Evolutionary conservation across 768 basidiomycete genomes (phyloP), one percentile per base, ranked within the genome.

Genomic region (Psilocybe tampanensis): DNA sequence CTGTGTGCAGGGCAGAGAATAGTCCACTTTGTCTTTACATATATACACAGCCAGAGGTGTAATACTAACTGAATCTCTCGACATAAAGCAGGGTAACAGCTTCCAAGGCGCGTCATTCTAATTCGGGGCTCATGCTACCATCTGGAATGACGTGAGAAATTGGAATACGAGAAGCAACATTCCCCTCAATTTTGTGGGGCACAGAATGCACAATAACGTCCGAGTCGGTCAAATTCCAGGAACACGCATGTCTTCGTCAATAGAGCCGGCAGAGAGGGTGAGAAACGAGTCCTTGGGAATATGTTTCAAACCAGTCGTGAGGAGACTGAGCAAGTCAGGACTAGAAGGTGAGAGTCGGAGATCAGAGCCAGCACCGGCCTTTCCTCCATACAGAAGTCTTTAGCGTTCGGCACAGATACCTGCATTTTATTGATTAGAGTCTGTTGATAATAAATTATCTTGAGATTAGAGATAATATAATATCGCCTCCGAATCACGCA

Each of bases 201-300:
- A 39, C 36, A 39, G 12, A 39, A 13, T 39, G n/a, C 12, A 39
- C 7, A 13, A 39, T 29, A 29, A 29, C 29, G 9, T 29, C 29
- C 29, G 29, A 29, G 29, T 39, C 36, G 36, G 36, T 39, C 36
- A 39, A 39, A 39, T 3, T 39, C 18, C 26, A 49, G 47, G 47
- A 7, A 49, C 47, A 18, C n/a, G 22, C 11, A 11, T 44, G 22
- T 11, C 12, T 22, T 23, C 19, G 26, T 33, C 47, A 32, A 48
- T 17, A 15, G 23, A 41, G 34, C 50, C 50, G 50, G 36, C 23
- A 42, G 36, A 42, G 19, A 23, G 50, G 50, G 50, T 52, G 50
- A 34, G 39, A 52, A 50, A 52, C 50, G 50, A 52, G 26, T 41
- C 50, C 50, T 39, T 36, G 50, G 50, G 39, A 52, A 41, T 21